phyloP scores from a whole-genome alignment of 306 rosid genomes.

The Quercus parvula region DNA sequence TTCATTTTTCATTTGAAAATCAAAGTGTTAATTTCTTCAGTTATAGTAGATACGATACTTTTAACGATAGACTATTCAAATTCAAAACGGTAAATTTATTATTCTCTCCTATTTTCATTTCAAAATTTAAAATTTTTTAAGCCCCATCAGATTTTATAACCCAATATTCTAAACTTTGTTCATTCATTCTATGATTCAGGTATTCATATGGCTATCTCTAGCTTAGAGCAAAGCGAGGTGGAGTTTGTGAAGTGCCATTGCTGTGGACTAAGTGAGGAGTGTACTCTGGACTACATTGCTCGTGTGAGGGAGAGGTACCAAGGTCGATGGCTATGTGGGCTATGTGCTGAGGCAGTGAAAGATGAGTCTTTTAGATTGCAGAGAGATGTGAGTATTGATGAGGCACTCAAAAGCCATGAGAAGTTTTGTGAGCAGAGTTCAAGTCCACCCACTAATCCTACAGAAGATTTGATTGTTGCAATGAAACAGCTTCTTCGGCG shows the following conservation, averaged over 20 bases:
- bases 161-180: neutral
- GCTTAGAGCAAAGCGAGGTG: constrained; percentile 15
- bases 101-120: too few relatives aligned
- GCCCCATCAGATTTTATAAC: neutral
- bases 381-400: constrained; percentile 38
- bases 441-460: constrained; percentile 42
- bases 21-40: too few relatives aligned
- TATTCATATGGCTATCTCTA: constrained; percentile 1
- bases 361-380: constrained; percentile 42
- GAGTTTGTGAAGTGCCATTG: constrained; percentile 60
- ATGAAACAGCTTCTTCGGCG: constrained; percentile 64
- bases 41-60: too few relatives aligned
- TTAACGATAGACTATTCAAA: too few relatives aligned
- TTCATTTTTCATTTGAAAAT: too few relatives aligned
- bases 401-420: constrained; percentile 59
- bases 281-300: constrained; percentile 58
- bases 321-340: constrained; percentile 83
- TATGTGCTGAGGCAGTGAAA: constrained; percentile 72
- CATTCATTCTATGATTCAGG: too few relatives aligned
- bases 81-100: too few relatives aligned
- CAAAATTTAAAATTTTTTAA: too few relatives aligned
- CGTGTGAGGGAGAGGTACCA: constrained; percentile 53
- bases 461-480: constrained; percentile 47
- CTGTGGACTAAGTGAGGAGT: constrained; percentile 76
- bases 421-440: constrained; percentile 43